These are phyloP conservation scores for Vitis rupestris DNA, from an alignment of 164 flowering plant genomes.

Conservation along the genomic window DNA sequence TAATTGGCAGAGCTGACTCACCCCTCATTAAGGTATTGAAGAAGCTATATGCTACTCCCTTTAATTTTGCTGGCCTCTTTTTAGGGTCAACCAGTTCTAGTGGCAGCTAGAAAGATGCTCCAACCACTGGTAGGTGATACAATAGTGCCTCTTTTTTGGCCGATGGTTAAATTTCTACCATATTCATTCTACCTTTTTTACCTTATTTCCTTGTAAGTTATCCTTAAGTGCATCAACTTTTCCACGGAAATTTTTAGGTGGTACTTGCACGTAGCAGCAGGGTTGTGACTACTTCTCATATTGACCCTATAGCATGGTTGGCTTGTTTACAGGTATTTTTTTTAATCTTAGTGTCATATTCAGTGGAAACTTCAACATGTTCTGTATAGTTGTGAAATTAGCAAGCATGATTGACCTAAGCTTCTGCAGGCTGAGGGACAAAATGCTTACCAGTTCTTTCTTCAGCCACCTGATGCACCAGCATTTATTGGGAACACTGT, in stretches of 20 bases:
- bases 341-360: neutral
- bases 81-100: neutral
- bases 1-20: conserved; percentile 51
- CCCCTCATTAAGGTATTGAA: conserved; percentile 64
- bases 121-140: neutral
- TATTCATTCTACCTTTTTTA: neutral
- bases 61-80: neutral
- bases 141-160: neutral
- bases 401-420: neutral
- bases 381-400: neutral
- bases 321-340: conserved; percentile 70
- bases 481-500: conserved; percentile 96
- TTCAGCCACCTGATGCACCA: conserved; percentile 88
- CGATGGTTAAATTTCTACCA: neutral
- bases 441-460: conserved; percentile 83
- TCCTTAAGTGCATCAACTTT: conserved; percentile 10
- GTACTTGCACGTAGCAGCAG: conserved; percentile 92
- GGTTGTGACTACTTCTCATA: conserved; percentile 50
- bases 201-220: neutral
- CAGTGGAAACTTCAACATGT: neutral
- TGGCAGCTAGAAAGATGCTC: no score
- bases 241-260: conserved; percentile 48
- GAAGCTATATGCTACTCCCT: neutral
- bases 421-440: conserved; percentile 66
- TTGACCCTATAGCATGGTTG: conserved; percentile 79